Percentiles rank a stretch among this genome's conserved stretches.
Conservation (phyloP, 306 rosid species). For the Dryas alaskensis region DNA sequence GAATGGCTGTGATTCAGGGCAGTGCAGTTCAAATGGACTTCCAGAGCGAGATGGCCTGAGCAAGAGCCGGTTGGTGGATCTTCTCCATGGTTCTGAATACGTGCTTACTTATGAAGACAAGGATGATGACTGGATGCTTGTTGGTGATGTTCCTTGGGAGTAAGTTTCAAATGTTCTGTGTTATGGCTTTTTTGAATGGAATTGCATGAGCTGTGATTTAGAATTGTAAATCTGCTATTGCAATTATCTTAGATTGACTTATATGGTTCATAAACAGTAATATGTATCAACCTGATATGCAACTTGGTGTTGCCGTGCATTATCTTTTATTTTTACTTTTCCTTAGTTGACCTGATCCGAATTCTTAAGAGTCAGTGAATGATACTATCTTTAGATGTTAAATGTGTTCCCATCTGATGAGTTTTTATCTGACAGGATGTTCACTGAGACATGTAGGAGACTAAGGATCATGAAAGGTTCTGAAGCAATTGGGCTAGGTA, state of each 20-base stretch:
- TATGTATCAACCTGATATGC: not conserved
- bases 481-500: slow-evolving; percentile 90
- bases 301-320: not conserved
- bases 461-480: slow-evolving; percentile 91
- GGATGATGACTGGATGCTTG: slow-evolving; percentile 99
- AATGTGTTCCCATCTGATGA: slow-evolving; percentile 3
- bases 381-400: not conserved
- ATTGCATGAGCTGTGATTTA: not conserved
- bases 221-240: not conserved
- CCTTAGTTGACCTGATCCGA: not conserved
- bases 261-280: not conserved
- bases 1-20: slow-evolving; percentile 51
- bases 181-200: not conserved
- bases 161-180: slow-evolving; percentile 40
- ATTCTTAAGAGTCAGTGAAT: not conserved
- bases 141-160: slow-evolving; percentile 98
- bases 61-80: slow-evolving; percentile 79
- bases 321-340: not conserved
- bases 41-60: slow-evolving; percentile 66
- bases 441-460: slow-evolving; percentile 69
- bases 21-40: slow-evolving; percentile 67
- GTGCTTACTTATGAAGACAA: slow-evolving; percentile 90
- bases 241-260: not conserved
- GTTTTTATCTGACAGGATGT: slow-evolving; percentile 59
- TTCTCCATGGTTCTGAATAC: slow-evolving; percentile 77